A percentile compares a stretch with the other conserved stretches of the same genome.
Conservation (phyloP, 2,329 filamentous ascomycete genomes). For the Chrysoporthe puriensis region DNA sequence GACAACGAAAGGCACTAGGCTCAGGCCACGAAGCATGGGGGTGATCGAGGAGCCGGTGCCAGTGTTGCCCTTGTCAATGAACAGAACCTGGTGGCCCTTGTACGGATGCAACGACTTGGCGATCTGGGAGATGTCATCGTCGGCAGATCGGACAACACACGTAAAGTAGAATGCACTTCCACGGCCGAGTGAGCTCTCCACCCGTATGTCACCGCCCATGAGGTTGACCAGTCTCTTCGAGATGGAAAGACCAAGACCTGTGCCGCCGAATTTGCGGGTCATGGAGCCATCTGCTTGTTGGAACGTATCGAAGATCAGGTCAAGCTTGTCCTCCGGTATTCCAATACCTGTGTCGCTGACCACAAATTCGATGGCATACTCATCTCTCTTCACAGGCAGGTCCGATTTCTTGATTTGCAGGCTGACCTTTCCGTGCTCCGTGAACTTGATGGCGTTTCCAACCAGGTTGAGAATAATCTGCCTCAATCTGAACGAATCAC, state of each 20-base stretch:
- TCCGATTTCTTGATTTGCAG: conserved; percentile 77
- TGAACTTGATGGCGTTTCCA: conserved; percentile 99
- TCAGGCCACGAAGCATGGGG: conserved; percentile 76
- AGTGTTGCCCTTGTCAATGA: conserved; percentile 89
- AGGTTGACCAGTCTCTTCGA: conserved; percentile 93
- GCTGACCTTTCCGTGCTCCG: conserved; percentile 93
- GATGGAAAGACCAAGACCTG: conserved; percentile 90
- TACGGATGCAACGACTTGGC: conserved; percentile 88
- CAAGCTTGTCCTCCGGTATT: conserved; percentile 92
- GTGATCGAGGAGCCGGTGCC: conserved; percentile 76
- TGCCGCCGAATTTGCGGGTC: conserved; percentile 93
- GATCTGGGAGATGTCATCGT: conserved; percentile 76
- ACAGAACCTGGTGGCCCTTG: conserved; percentile 87
- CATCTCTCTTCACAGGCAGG: conserved; percentile 69
- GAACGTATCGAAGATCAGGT: conserved; percentile 98
- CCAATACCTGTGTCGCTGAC: conserved; percentile 97
- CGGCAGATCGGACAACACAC: conserved; percentile 83
- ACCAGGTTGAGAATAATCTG: conserved; percentile 98
- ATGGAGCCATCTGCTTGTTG: conserved; percentile 97
- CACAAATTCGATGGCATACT: conserved; percentile 94
- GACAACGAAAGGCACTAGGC: conserved; percentile 83
- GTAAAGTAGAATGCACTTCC: conserved; percentile 98
- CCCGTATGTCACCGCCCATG: conserved; percentile 97
- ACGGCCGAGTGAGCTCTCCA: conserved; percentile 87
- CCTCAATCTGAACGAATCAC: conserved; percentile 92